Evolutionary conservation across 108 stramenopile species (phyloP), one percentile per base, ranked within the genome.

Genomic region (Mayamaea pseudoterrestris): DNA sequence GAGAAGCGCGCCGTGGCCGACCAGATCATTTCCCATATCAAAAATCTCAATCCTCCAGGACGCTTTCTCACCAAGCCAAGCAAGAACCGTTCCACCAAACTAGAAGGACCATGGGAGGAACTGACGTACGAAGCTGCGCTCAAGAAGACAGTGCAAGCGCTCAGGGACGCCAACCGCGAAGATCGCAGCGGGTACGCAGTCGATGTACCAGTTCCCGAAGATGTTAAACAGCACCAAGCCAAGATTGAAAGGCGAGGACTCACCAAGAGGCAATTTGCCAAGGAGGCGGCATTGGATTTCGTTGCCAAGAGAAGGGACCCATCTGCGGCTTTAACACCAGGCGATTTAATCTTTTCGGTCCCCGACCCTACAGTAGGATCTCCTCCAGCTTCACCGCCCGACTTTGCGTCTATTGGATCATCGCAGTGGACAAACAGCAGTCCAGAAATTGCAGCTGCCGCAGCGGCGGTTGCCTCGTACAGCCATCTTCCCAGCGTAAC

Each of bases 1-100:
- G 81, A 88, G 36, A 88, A 88, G 51, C 55, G 60, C 34, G 79
- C 74, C 14, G 65, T 88, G 21, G 76, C 86, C n/a, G 61, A 68
- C 41, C 67, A 81, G 37, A 83, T 88, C 32, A 61, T 88, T 9
- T 46, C 58, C 2, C 79, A 88, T 47, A 88, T 88, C 32, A 24
- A 58, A 29, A 35, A 29, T 11, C 61, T 88, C 14, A 55, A 80
- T 31, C 86, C 86, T 16, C 81, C 86, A 1, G 86, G 86, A 13
- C 51, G 86, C 17, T 88, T 88, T 53, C 65, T 88, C 36, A 77
- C 78, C 48, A 56, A 81, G 7, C 60, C 61, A 45, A 72, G 77
- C 6, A 41, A 64, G 3, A 66, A 66, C 0, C 66, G 68, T 24
- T 58, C 60, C 1, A 66, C 78, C 8, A 79, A 79, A 16, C 61